Evolutionary conservation across 192 early-diverging fungal species (phyloP), one percentile per base, ranked within the genome.

Genomic region (Umbelopsis sp.): DNA sequence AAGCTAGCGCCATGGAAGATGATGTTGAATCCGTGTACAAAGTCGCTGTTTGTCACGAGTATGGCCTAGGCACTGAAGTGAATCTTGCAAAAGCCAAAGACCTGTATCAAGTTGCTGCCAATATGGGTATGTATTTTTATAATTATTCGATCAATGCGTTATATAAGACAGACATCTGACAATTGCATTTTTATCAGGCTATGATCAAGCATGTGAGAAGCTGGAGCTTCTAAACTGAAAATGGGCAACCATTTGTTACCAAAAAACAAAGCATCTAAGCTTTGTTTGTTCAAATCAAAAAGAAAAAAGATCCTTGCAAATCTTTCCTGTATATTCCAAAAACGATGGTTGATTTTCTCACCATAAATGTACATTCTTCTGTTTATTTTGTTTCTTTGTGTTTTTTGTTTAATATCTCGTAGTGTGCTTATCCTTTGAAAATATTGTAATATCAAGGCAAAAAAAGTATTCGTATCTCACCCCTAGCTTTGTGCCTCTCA

Each of bases 1-100:
- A 71, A 47, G 73, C 64, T 49, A 72, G 77, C 50, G 77, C 73
- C 44, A 41, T 45, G 33, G 73, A 79, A 55, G 70, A 72, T 27
- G 41, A 68, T 13, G 70, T 66, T 20, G 46, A 67, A 20, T 73
- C 73, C 22, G 67, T 58, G 2, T 74, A 64, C 47, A 49, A 67
- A 50, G n/a, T 74, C 11, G 77, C 72, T 2, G 69, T 74, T 44
- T 79, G 68, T 27, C 72, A 79, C 53, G 48, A 69, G 41, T 45
- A 49, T 3, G 77, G 77, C 18, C 35, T 64, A 21, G 67, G 55
- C 2, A 70, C 71, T 10, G 27, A 68, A 13, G 22, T 45, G 1
- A 73, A 79, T 64, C 35, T 64, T 48, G 33, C 27, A 23, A 71
- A 74, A 46, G 66, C 77, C 45, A 67, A 41, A 18, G 46, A 46